Conservation (phyloP, 2,329 filamentous ascomycete genomes). For the Trichophyton benhamiae region DNA sequence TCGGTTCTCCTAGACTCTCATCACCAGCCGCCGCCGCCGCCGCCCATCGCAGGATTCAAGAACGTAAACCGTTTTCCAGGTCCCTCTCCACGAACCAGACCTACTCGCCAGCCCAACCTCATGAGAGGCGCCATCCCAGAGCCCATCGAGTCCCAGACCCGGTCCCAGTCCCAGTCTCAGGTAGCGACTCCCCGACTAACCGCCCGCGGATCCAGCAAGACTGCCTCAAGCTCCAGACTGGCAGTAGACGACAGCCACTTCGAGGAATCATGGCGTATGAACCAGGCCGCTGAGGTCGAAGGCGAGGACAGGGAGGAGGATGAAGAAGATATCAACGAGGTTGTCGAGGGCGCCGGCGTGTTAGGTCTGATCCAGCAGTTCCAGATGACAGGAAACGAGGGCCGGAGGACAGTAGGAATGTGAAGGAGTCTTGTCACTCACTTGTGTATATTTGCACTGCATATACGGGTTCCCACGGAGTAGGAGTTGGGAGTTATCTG, state of each 20-base stretch:
- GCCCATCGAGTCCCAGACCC: constrained; percentile 14
- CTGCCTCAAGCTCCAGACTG: constrained; percentile 27
- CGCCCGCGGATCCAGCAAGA: constrained; percentile 9
- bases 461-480: not conserved
- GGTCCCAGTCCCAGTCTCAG: constrained; percentile 1
- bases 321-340: constrained; percentile 36
- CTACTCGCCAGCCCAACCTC: constrained; percentile 17
- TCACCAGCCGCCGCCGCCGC: constrained; percentile 26
- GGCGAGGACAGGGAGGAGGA: constrained; percentile 34
- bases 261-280: constrained; percentile 41
- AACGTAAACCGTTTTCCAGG: constrained; percentile 16
- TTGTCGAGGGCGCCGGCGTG: constrained; percentile 44
- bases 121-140: constrained; percentile 24
- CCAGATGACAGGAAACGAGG: constrained; percentile 42
- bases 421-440: constrained; percentile 9
- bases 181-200: constrained; percentile 9
- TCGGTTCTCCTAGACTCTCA: constrained; percentile 38
- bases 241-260: constrained; percentile 45
- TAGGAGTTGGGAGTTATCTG: not conserved
- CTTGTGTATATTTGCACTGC: not conserved
- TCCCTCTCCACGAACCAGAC: constrained; percentile 22
- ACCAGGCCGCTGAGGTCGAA: constrained; percentile 24
- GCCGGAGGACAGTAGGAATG: constrained; percentile 27
- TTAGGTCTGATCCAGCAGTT: constrained; percentile 56
- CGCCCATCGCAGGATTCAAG: constrained; percentile 27